Base-by-base conservation (phyloP, 352 stramenopile species). In the Plasmopara viticola region DNA sequence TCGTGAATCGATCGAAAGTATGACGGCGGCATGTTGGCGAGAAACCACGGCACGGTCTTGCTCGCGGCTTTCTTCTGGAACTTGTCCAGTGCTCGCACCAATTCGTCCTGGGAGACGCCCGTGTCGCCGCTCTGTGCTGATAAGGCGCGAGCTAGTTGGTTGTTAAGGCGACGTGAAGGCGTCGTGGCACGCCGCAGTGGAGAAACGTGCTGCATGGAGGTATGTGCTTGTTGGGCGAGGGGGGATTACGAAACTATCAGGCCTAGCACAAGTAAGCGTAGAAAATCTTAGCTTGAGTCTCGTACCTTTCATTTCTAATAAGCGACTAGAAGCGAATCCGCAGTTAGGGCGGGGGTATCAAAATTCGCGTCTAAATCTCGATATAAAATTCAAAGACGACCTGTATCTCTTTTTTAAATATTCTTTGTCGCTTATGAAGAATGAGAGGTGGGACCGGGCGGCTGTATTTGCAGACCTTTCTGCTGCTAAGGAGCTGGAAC, bases 1-100 rank as follows among this genome's bases (percentile, higher is more conserved):
- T 95, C 79, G 52, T 68, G 59, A 53, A 91, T 92, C 43, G 87
- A 80, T 43, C 86, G 78, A 61, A 95, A 95, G 68, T 95, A 95
- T n/a, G 86, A 60, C 17, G 79, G 72, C 15, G 86, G 86, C 86
- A 95, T 95, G 76, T 94, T 92, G 44, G 86, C 60, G 37, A 95
- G 53, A 58, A 95, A 95, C 86, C 86, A 94, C 55, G 77, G 77
- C n/a, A 90, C 79, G 25, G 79, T 88, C 72, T 88, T 88, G 58
- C 56, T 54, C 15, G 79, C 79, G 2, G 79, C 66, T 20, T 70
- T 61, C 62, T 85, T 79, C 62, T 90, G 79, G 71, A 86, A 84
- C 41, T 70, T 68, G 55, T 86, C 73, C 37, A 90, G 61, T 25
- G 70, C 67, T 17, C 31, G 31, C 31, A 35, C 6, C 10, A 35